Evolutionary conservation across 2,329 filamentous ascomycete genomes (phyloP).

Genomic region (Aspergillus calidoustus): DNA sequence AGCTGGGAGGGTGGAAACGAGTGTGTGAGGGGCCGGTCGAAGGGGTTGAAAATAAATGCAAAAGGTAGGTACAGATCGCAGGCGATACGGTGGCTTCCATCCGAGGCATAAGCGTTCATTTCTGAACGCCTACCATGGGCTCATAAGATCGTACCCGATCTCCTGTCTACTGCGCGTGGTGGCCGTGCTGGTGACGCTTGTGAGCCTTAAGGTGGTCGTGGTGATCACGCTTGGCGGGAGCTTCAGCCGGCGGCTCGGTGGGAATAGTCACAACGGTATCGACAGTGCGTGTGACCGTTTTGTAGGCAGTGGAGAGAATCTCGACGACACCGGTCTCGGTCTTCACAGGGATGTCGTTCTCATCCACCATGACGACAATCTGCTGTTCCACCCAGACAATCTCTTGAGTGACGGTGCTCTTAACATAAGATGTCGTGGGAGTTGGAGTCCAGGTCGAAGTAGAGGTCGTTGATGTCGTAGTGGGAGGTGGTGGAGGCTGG

Average conservation of each 20-base stretch:
- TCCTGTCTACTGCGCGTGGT: conserved; percentile 27
- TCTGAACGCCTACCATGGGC: conserved; percentile 9
- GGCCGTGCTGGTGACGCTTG: conserved; percentile 31
- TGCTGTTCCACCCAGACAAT: conserved; percentile 38
- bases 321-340: conserved; percentile 31
- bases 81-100: not conserved
- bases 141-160: conserved; percentile 13
- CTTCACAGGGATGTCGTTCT: conserved; percentile 27
- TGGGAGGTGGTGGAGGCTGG: conserved; percentile 2
- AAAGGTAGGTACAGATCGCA: conserved; percentile 4
- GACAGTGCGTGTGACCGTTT: conserved; percentile 28
- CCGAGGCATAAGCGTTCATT: conserved; percentile 6
- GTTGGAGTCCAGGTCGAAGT: conserved; percentile 29
- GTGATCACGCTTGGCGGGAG: conserved; percentile 25
- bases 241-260: conserved; percentile 20
- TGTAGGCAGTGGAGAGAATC: conserved; percentile 31
- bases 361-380: conserved; percentile 34
- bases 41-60: conserved; percentile 5
- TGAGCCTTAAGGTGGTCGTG: conserved; percentile 27
- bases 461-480: conserved; percentile 24
- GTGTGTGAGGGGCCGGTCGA: conserved; percentile 2
- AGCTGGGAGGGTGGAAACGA: conserved; percentile 6
- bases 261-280: conserved; percentile 31
- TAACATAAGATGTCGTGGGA: conserved; percentile 30
- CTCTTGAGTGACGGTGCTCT: conserved; percentile 31